Evolutionary conservation across 2,329 filamentous ascomycete genomes (phyloP).

Genomic region (Epicoccum sorghinum): DNA sequence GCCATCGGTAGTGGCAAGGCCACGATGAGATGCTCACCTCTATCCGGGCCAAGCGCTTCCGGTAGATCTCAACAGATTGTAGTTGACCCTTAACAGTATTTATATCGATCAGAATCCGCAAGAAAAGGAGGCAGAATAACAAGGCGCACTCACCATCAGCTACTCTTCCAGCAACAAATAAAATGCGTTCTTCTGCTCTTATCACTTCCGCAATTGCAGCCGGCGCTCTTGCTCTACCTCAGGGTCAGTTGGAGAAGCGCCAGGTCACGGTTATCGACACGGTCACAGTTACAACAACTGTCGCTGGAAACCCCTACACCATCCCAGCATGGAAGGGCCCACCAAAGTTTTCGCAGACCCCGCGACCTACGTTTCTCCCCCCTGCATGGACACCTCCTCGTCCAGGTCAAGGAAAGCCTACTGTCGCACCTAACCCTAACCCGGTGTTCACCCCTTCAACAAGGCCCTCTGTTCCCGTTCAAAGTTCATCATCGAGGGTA

Average conservation of each 20-base stretch:
- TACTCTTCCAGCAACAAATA: slow-evolving; percentile 16
- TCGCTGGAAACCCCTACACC: slow-evolving; percentile 19
- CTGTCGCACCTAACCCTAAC: background rate
- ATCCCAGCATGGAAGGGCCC: slow-evolving; percentile 11
- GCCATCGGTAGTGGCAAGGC: slow-evolving; percentile 3
- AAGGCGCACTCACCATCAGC: slow-evolving; percentile 1
- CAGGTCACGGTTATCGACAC: slow-evolving; percentile 30
- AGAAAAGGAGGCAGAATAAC: background rate
- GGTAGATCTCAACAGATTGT: slow-evolving; percentile 6
- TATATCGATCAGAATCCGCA: slow-evolving; percentile 4
- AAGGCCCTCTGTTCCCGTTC: too few relatives aligned
- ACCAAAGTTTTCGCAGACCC: slow-evolving; percentile 4
- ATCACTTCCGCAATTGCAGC: slow-evolving; percentile 33
- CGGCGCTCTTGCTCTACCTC: slow-evolving; percentile 34
- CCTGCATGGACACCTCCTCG: slow-evolving; percentile 5
- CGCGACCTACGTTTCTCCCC: background rate
- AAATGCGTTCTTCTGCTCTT: slow-evolving; percentile 37
- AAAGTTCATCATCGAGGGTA: too few relatives aligned
- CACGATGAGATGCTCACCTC: slow-evolving; percentile 2
- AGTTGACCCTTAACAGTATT: slow-evolving; percentile 8
- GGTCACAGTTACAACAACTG: slow-evolving; percentile 29
- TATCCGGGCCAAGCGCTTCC: slow-evolving; percentile 8
- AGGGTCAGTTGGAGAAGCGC: slow-evolving; percentile 24
- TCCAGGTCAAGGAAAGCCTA: background rate
- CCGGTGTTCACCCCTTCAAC: background rate